Base-by-base conservation (phyloP, 257 asterid species). In the Perilla frutescens region DNA sequence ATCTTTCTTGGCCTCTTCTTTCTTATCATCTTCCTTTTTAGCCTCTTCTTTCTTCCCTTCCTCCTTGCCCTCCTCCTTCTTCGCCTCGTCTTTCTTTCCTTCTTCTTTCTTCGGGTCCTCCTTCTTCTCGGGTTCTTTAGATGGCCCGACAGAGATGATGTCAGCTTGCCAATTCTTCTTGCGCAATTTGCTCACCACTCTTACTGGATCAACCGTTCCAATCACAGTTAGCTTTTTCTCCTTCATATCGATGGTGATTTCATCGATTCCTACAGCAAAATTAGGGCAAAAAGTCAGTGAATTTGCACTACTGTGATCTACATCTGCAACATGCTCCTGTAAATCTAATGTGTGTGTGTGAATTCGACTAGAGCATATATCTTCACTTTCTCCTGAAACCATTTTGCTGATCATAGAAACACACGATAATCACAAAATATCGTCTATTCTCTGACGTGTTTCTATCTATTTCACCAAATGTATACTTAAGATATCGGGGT, bases 191-290 rank as follows among this genome's bases (percentile, higher is more conserved):
- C 84, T 76, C 0, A 81, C 91, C 12, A 84, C 88, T 0, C 56
- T 82, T 34, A 86, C 82, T 0, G 95, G 95, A 59, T 86, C 95
- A 3, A 86, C 95, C 0, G 84, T 79, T 31, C 94, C 94, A 1
- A 84, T 57, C 76, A 88, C 87, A 0, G 67, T 83, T 37, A 88
- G 78, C 57, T 72, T 83, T 71, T 84, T 86, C 7, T 72, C 74
- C 48, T 84, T 83, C 76, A 83, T 58, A 43, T 88, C 91, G 13
- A 88, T 75, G 7, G 84, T 51, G 68, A 88, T 86, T 70, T 84
- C 95, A 66, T 88, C 88, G 2, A 86, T 88, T 20, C 91, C 95
- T 88, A 14, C 39, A 53, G 4, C 15, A 56, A 43, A 13, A 64
- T 20, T 49, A 1, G 44, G 41, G 31, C 26, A 43, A 3, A 1